phyloP scores from a whole-genome alignment of 176 grass and related monocot genomes.

The Bonia amplexicaulis region DNA sequence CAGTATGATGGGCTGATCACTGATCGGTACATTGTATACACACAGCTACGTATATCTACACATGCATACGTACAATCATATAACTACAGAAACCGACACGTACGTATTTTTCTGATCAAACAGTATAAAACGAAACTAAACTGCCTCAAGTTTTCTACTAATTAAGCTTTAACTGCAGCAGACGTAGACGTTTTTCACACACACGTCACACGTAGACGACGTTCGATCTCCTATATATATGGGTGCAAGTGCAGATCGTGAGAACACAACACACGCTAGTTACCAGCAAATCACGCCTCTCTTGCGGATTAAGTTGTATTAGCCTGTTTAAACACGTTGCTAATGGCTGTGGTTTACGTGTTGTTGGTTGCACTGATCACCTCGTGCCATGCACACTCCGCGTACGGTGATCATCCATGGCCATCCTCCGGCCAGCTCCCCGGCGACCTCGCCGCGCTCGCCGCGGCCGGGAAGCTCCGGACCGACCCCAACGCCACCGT shows the following conservation, averaged over 20 bases:
- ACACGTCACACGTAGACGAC: not conserved
- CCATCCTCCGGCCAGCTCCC: not conserved
- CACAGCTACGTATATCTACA: not conserved
- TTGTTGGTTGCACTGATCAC: slow-evolving; percentile 16
- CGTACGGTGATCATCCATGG: not conserved
- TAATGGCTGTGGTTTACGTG: slow-evolving; percentile 41
- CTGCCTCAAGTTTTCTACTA: not conserved
- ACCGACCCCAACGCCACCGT: slow-evolving; percentile 39
- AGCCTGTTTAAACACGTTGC: not conserved
- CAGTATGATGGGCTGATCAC: not conserved
- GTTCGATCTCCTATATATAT: not conserved
- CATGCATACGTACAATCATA: not conserved
- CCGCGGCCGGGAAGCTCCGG: slow-evolving; percentile 31
- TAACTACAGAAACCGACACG: not conserved
- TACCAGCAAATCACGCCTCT: not conserved
- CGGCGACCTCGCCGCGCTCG: slow-evolving; percentile 38
- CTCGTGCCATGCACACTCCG: not conserved
- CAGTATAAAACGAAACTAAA: not conserved
- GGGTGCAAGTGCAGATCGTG: not conserved
- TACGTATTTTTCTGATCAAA: not conserved
- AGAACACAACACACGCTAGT: slow-evolving; percentile 22
- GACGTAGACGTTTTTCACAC: not conserved
- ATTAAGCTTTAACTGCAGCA: not conserved
- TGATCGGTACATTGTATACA: not conserved
- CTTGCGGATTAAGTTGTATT: not conserved